These are phyloP conservation scores for Mycena alexandri DNA, from an alignment of 768 basidiomycete species.

Conservation along the genomic window DNA sequence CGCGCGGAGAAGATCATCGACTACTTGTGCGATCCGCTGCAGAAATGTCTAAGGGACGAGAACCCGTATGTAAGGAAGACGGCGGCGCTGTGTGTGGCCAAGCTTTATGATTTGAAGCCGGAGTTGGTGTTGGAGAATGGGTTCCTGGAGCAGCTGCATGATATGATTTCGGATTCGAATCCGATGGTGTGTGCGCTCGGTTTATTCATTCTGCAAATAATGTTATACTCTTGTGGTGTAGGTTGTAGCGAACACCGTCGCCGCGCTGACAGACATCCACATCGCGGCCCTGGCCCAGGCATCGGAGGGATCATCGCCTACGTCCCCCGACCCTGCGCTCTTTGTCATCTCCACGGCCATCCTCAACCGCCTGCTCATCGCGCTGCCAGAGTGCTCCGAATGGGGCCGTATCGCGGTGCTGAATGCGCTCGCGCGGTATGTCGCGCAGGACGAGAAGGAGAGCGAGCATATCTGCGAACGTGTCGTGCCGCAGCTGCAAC, in stretches of 20 bases:
- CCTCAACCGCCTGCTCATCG: slow-evolving; percentile 91
- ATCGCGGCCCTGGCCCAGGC: slow-evolving; percentile 70
- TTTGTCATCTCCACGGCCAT: slow-evolving; percentile 89
- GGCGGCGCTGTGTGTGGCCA: slow-evolving; percentile 96
- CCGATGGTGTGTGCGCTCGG: slow-evolving; percentile 80
- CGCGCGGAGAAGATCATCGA: slow-evolving; percentile 99
- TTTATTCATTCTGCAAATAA: no score
- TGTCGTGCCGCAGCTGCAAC: slow-evolving; percentile 98
- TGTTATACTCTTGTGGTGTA: slow-evolving; percentile 43
- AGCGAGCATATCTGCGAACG: slow-evolving; percentile 99
- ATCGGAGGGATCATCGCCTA: slow-evolving; percentile 46
- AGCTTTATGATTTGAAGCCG: slow-evolving; percentile 97
- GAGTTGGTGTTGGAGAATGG: slow-evolving; percentile 95
- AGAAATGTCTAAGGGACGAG: slow-evolving; percentile 92
- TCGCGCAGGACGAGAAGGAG: slow-evolving; percentile 89
- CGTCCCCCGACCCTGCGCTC: slow-evolving; percentile 70
- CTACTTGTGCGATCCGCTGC: slow-evolving; percentile 95
- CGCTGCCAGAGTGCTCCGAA: slow-evolving; percentile 98
- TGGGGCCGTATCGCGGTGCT: slow-evolving; percentile 98
- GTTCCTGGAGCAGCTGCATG: slow-evolving; percentile 88
- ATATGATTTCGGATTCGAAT: slow-evolving; percentile 96
- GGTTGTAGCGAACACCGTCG: slow-evolving; percentile 98
- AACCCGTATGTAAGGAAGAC: slow-evolving; percentile 99
- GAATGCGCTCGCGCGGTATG: slow-evolving; percentile 87
- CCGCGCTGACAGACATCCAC: slow-evolving; percentile 94